Evolutionary conservation across 176 grass and related monocot genomes (phyloP).

Genomic region (Aechmea fasciata): DNA sequence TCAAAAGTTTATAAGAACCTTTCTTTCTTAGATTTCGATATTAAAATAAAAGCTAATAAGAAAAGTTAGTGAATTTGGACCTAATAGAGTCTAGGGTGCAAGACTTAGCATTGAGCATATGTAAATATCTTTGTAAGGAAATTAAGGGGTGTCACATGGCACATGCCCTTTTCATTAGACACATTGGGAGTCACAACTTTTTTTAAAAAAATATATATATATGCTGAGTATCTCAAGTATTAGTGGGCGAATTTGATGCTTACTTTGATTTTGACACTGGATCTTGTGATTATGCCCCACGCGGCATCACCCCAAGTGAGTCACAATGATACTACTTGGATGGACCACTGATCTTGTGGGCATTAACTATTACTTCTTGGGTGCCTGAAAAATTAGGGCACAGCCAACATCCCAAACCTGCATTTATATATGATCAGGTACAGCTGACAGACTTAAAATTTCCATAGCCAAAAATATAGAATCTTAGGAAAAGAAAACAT

Average conservation of each 20-base stretch:
- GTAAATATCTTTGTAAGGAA: too few relatives aligned
- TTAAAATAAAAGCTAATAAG: too few relatives aligned
- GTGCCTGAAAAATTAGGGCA: not conserved
- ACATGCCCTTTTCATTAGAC: too few relatives aligned
- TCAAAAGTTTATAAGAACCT: too few relatives aligned
- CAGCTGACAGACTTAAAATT: not conserved
- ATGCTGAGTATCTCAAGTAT: too few relatives aligned
- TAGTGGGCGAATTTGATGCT: not conserved
- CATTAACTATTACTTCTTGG: not conserved
- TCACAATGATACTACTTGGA: not conserved
- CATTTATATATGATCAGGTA: not conserved
- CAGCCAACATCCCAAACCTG: not conserved
- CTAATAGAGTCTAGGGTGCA: too few relatives aligned
- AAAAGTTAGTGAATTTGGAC: too few relatives aligned
- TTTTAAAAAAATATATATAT: not conserved
- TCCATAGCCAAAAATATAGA: not conserved
- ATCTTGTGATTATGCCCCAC: not conserved
- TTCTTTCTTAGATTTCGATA: too few relatives aligned
- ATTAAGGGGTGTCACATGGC: too few relatives aligned
- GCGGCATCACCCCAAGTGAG: not conserved
- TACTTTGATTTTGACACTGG: not conserved
- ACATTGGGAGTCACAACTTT: not conserved
- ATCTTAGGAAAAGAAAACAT: not conserved
- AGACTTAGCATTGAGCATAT: too few relatives aligned
- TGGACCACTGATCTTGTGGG: not conserved